phyloP scores from a whole-genome alignment of 441 rosid species.

The Omphalea diandra region DNA sequence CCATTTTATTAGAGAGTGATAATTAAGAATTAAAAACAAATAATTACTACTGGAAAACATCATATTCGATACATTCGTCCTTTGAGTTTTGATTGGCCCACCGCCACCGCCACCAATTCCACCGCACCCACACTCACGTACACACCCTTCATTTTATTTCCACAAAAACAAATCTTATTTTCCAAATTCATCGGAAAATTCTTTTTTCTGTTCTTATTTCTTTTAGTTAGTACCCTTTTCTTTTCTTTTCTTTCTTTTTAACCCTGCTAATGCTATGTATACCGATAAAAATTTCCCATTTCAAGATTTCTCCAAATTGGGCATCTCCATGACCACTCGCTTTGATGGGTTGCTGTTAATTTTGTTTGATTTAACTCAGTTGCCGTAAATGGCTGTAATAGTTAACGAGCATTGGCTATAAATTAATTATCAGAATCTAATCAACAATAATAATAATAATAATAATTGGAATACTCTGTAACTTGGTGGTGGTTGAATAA shows the following conservation, averaged over 20 bases:
- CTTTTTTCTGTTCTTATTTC: neutral
- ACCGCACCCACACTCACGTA: constrained; percentile 5
- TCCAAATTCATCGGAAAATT: constrained; percentile 41
- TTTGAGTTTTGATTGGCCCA: constrained; percentile 21
- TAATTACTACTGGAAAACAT: too few species aligned
- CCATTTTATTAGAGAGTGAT: neutral
- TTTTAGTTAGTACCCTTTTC: neutral
- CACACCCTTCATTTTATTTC: constrained; percentile 28
- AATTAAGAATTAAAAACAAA: neutral
- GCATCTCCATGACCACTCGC: constrained; percentile 2
- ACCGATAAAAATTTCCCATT: neutral
- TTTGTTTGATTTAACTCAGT: neutral
- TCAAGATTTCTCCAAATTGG: constrained; percentile 9
- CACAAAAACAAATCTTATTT: constrained; percentile 27
- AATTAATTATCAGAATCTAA: constrained; percentile 7
- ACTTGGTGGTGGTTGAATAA: constrained; percentile 7
- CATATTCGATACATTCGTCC: constrained; percentile 17
- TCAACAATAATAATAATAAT: neutral
- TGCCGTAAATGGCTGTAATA: neutral
- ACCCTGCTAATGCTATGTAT: too few species aligned
- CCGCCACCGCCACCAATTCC: constrained; percentile 18
- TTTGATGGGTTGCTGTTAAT: constrained; percentile 12
- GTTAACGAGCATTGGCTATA: neutral
- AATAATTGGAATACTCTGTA: neutral
- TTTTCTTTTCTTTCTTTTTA: neutral